Conservation (phyloP, 2,329 filamentous ascomycete genomes). For the Alternaria sp. region DNA sequence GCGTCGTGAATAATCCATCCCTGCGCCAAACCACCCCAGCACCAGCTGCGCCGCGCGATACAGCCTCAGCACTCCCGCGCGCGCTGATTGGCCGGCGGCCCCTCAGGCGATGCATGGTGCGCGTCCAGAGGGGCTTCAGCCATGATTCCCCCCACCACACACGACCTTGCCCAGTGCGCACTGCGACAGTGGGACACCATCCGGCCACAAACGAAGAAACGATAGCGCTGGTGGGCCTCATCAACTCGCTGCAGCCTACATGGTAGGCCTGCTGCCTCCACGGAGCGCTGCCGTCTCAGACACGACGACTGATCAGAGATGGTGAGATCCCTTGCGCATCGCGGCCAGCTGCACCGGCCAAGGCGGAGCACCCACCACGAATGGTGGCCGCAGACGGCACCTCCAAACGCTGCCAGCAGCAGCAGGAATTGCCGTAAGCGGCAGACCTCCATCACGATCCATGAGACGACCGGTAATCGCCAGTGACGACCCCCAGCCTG, state of each 20-base stretch:
- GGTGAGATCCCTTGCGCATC: constrained; percentile 28
- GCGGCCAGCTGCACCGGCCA: constrained; percentile 34
- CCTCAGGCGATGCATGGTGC: constrained; percentile 11
- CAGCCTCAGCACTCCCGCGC: constrained; percentile 19
- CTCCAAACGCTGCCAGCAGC: constrained; percentile 19
- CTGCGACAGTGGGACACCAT: constrained; percentile 22
- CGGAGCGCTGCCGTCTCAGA: constrained; percentile 12
- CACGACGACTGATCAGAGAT: constrained; percentile 4
- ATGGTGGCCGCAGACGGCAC: constrained; percentile 24
- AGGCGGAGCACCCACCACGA: constrained; percentile 27
- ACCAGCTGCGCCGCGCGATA: constrained; percentile 17
- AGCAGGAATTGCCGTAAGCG: constrained; percentile 32
- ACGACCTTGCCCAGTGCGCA: constrained; percentile 2
- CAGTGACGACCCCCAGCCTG: constrained; percentile 23
- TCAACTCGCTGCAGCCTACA: constrained; percentile 25
- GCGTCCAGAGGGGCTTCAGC: constrained; percentile 17
- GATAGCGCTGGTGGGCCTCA: constrained; percentile 31
- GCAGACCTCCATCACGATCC: constrained; percentile 9
- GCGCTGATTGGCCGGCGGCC: constrained; percentile 4
- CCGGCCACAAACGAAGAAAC: constrained; percentile 29
- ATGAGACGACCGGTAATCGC: constrained; percentile 8
- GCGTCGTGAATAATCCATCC: constrained; percentile 15
- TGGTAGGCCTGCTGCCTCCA: constrained; percentile 9
- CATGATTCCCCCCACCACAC: constrained; percentile 13
- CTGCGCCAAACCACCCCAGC: constrained; percentile 6